These are phyloP conservation scores for Cymbopogon flexuosus DNA, from an alignment of 202 grass and related monocot genomes.

Conservation along the genomic window DNA sequence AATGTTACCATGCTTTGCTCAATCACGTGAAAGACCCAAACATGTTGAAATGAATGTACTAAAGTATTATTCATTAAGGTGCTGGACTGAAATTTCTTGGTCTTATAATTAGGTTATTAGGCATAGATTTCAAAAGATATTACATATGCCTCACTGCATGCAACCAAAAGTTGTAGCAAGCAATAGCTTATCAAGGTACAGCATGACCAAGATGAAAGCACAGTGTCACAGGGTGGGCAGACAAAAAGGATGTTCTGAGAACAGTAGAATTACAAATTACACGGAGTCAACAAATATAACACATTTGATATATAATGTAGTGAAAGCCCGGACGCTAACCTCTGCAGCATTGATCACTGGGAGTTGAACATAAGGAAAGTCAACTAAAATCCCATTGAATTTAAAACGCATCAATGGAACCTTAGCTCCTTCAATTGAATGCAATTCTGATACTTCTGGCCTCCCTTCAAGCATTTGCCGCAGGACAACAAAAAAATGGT, in stretches of 20 bases:
- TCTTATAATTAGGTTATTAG: background rate
- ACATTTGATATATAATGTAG: conserved; percentile 10
- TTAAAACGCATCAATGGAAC: conserved; percentile 85
- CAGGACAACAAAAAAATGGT: conserved; percentile 65
- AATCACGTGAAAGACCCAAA: conserved; percentile 2
- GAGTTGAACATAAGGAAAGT: conserved; percentile 60
- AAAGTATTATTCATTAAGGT: background rate
- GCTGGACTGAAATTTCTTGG: background rate
- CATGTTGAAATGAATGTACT: conserved; percentile 14
- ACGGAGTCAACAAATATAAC: background rate
- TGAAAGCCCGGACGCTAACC: conserved; percentile 27
- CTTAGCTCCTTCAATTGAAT: conserved; percentile 66
- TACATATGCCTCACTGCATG: conserved; percentile 2
- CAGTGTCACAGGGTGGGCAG: background rate
- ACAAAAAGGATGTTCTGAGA: background rate
- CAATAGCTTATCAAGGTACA: conserved; percentile 17
- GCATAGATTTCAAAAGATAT: conserved; percentile 9
- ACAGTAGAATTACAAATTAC: conserved; percentile 13
- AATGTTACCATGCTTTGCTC: background rate
- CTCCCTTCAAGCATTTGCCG: conserved; percentile 52
- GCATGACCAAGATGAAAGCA: conserved; percentile 8
- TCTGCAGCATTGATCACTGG: conserved; percentile 62
- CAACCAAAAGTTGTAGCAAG: conserved; percentile 1
- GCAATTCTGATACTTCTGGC: conserved; percentile 58
- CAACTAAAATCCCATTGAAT: conserved; percentile 64